Conservation (phyloP, 805 yeast genomes). For the Torulaspora microellipsoides region DNA sequence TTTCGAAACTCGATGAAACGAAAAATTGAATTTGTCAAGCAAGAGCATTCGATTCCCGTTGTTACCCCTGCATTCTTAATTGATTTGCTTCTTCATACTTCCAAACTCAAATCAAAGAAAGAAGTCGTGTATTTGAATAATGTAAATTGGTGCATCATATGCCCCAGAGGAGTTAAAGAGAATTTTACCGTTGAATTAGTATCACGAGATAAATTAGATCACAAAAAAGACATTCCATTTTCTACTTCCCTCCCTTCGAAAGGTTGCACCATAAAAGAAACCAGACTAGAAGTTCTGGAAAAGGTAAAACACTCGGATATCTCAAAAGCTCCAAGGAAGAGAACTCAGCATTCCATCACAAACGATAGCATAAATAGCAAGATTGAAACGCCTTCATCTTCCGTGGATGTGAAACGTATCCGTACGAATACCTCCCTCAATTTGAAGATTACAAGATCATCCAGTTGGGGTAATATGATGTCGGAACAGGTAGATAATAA, state of each 20-base stretch:
- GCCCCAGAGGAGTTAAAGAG: conserved; percentile 29
- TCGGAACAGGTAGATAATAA: conserved; percentile 14
- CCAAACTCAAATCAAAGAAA: conserved; percentile 1
- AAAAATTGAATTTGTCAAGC: conserved; percentile 32
- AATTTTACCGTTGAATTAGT: conserved; percentile 21
- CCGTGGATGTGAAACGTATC: not conserved
- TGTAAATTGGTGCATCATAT: conserved; percentile 32
- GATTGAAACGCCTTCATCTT: not conserved
- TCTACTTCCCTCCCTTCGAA: not conserved
- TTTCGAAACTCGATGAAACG: conserved; percentile 33
- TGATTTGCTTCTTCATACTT: conserved; percentile 21
- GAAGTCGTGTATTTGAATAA: conserved; percentile 22
- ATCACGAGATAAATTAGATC: not conserved
- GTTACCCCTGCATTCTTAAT: conserved; percentile 32
- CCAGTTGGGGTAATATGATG: conserved; percentile 32
- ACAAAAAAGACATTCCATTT: conserved; percentile 1
- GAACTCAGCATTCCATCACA: not conserved
- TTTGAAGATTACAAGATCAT: conserved; percentile 12
- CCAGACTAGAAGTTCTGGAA: conserved; percentile 1
- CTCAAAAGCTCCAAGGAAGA: not conserved
- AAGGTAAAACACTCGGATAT: not conserved
- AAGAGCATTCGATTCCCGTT: conserved; percentile 29
- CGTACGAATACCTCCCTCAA: not conserved
- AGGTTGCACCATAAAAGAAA: conserved; percentile 5
- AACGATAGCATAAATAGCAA: not conserved